phyloP scores from a whole-genome alignment of 805 yeast species.

The Hanseniaspora vineae region DNA sequence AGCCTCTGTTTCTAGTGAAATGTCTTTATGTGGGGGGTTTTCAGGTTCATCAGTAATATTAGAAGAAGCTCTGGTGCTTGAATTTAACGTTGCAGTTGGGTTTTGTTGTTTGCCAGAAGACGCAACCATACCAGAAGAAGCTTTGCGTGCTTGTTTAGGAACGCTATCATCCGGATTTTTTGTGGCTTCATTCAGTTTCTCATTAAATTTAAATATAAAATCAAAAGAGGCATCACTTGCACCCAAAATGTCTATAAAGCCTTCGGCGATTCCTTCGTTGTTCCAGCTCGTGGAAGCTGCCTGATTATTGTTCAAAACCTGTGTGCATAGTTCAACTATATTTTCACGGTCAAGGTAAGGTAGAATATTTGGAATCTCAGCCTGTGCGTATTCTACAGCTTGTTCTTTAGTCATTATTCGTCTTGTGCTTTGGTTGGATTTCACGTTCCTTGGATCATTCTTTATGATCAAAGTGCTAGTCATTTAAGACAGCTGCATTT shows the following conservation, averaged over 20 bases:
- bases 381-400: slow-evolving; percentile 19
- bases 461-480: too few relatives aligned
- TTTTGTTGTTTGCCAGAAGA: too few relatives aligned
- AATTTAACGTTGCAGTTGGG: too few relatives aligned
- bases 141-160: not conserved
- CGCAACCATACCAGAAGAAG: too few relatives aligned
- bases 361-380: slow-evolving; percentile 18
- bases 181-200: slow-evolving; percentile 7
- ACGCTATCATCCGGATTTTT: too few relatives aligned
- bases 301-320: slow-evolving; percentile 9
- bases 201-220: slow-evolving; percentile 20
- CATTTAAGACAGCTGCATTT: too few relatives aligned
- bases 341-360: slow-evolving; percentile 19
- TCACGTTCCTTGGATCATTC: too few relatives aligned
- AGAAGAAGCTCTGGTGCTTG: too few relatives aligned
- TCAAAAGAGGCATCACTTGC: slow-evolving; percentile 20
- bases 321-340: slow-evolving; percentile 16
- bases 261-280: slow-evolving; percentile 14
- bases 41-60: too few relatives aligned
- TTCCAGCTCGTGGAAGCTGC: not conserved
- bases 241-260: slow-evolving; percentile 21
- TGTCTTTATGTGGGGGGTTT: too few relatives aligned
- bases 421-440: not conserved
- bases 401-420: slow-evolving; percentile 15
- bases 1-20: too few relatives aligned